A percentile compares a stretch with the other conserved stretches of the same genome.
phyloP scores from a whole-genome alignment of 768 basidiomycete genomes.

The Naganishia antarctica region DNA sequence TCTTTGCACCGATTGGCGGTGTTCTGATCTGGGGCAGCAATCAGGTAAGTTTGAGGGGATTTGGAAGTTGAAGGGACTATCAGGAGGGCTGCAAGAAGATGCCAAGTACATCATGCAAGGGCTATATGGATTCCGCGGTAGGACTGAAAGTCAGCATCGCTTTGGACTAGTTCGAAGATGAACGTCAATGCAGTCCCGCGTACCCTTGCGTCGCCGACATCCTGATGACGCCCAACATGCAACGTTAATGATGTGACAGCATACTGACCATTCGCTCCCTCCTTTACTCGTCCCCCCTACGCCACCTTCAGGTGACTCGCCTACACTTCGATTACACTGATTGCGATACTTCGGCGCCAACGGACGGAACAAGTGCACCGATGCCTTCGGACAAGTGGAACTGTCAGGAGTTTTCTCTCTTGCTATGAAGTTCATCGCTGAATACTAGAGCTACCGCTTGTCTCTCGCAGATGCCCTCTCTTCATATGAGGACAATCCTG shows the following conservation, averaged over 20 bases:
- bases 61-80: background rate
- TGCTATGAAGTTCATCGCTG: background rate
- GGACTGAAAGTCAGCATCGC: too few relatives aligned
- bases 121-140: too few relatives aligned
- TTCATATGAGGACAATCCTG: slow-evolving; percentile 49
- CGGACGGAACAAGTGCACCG: slow-evolving; percentile 54
- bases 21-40: slow-evolving; percentile 86
- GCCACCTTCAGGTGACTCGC: slow-evolving; percentile 68
- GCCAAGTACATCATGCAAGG: too few relatives aligned
- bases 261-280: background rate
- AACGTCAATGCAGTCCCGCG: too few relatives aligned
- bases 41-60: slow-evolving; percentile 51
- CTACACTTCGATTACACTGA: slow-evolving; percentile 93
- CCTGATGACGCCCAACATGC: too few relatives aligned
- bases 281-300: too few relatives aligned
- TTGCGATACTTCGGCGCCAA: slow-evolving; percentile 65
- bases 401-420: slow-evolving; percentile 35
- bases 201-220: too few relatives aligned
- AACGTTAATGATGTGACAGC: too few relatives aligned
- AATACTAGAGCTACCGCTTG: background rate
- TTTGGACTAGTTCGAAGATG: too few relatives aligned
- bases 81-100: too few relatives aligned
- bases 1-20: slow-evolving; percentile 95
- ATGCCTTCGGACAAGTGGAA: slow-evolving; percentile 54
- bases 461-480: slow-evolving; percentile 47